These are phyloP conservation scores for Coriaria nepalensis DNA, from an alignment of 306 rosid genomes.

Conservation along the genomic window DNA sequence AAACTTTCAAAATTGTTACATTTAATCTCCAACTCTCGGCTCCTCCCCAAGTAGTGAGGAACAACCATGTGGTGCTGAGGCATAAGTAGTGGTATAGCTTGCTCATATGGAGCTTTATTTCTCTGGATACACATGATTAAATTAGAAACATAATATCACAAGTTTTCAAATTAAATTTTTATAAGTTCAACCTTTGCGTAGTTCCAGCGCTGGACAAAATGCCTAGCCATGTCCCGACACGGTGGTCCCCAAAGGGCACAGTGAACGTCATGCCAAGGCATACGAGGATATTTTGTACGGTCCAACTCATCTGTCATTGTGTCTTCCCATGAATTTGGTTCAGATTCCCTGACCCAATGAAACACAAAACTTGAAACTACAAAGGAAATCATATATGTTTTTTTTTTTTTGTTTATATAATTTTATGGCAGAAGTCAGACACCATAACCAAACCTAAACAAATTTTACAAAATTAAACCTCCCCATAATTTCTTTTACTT, in stretches of 20 bases:
- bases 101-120: conserved; percentile 91
- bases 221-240: conserved; percentile 96
- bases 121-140: conserved; percentile 37
- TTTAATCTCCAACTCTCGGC: conserved; percentile 39
- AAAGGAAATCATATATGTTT: too few relatives aligned
- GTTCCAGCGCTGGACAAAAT: conserved; percentile 99
- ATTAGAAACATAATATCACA: conserved; percentile 14
- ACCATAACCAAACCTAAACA: not conserved
- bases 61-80: conserved; percentile 99
- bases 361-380: conserved; percentile 4
- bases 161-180: conserved; percentile 9
- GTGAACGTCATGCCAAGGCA: conserved; percentile 99
- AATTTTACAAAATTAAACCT: too few relatives aligned
- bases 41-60: conserved; percentile 86
- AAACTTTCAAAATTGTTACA: conserved; percentile 17
- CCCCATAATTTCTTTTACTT: too few relatives aligned
- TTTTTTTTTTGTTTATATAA: too few relatives aligned
- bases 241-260: conserved; percentile 99
- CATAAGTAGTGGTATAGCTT: conserved; percentile 90
- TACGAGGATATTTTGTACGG: conserved; percentile 78
- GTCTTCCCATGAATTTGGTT: conserved; percentile 99
- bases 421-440: not conserved
- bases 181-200: conserved; percentile 67
- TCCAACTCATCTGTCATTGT: conserved; percentile 93
- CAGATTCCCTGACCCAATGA: conserved; percentile 61